Evolutionary conservation across 2,329 filamentous ascomycete species (phyloP), one percentile per base, ranked within the genome.

Genomic region (Penicillium decumbens): DNA sequence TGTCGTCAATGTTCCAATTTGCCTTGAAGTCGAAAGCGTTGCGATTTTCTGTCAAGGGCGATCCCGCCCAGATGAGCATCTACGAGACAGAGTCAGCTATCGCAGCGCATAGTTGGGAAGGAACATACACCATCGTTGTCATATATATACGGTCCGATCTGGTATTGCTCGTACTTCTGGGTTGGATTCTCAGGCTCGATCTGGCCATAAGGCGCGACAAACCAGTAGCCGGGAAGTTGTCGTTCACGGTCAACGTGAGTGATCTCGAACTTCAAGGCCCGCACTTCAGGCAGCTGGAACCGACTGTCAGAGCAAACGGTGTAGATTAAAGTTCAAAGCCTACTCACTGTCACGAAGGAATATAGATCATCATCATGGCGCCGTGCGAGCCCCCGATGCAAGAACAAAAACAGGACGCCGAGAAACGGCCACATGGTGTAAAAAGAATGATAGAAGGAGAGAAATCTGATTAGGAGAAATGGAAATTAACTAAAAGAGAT

Each of bases 121-220:
- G 37, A 28, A 54, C 65, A 46, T 63, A 67, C 66, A 38, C 74
- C 74, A 51, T 68, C 65, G 49, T 72, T 73, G 55, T 77, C 75
- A 56, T 75, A 77, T 33, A 77, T 77, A 55, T 77, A 72, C 15
- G 74, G 69, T 4, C 73, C 73, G 27, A 72, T 64, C 56, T 76
- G 73, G 53, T 68, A 60, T 45, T 72, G 72, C 38, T 69, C 62
- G 40, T 54, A 64, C 32, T 53, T 42, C 8, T 55, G 51, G 6
- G 60, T 58, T 13, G 55, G 47, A 4, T 29, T 28, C 24, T 64
- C 61, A 0, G 57, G 51, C n/a, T 55, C 51, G 15, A 58, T 55
- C 23, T 53, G 47, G 1, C 57, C 52, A 56, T 76, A 77, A 1
- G 75, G 75, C 4, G 72, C 71, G 37, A 76, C 64, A 55, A 77